Conservation (phyloP, 1,284 basidiomycete species). For the Malassezia caprae region DNA sequence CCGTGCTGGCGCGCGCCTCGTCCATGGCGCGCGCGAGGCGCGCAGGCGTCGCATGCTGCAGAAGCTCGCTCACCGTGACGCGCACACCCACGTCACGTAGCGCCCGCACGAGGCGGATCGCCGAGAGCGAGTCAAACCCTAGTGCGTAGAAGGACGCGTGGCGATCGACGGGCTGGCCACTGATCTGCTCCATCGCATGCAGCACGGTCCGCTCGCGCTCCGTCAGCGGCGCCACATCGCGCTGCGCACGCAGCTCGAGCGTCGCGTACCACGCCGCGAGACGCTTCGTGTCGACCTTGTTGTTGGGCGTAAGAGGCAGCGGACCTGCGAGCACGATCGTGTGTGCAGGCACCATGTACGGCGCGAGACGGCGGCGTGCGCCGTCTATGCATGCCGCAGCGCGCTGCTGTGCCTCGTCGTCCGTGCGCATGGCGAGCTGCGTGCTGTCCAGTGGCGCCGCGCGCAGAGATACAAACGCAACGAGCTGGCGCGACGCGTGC, state of each 20-base stretch:
- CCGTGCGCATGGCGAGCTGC: conserved; percentile 1
- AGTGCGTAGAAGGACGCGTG: conserved; percentile 31
- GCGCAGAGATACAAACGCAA: conserved; percentile 27
- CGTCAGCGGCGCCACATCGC: not conserved
- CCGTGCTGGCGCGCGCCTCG: not conserved
- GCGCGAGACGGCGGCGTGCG: conserved; percentile 25
- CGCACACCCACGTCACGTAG: conserved; percentile 6
- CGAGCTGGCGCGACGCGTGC: conserved; percentile 32
- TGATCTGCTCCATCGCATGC: conserved; percentile 17
- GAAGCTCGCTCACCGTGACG: conserved; percentile 25
- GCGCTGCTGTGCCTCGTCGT: not conserved
- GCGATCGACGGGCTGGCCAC: conserved; percentile 9
- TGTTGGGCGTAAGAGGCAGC: conserved; percentile 43
- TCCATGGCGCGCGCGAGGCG: conserved; percentile 1
- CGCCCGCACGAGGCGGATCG: conserved; percentile 27
- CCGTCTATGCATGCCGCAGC: conserved; percentile 1
- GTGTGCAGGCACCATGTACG: conserved; percentile 41
- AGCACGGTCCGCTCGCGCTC: conserved; percentile 21
- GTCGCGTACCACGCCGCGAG: conserved; percentile 20
- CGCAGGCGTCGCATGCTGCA: conserved; percentile 12
- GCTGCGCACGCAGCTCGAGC: conserved; percentile 7
- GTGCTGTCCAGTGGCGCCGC: not conserved
- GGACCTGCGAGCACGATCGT: conserved; percentile 22
- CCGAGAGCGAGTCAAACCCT: conserved; percentile 43
- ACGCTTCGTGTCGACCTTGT: conserved; percentile 37